These are phyloP conservation scores for Rutstroemia sp. DNA, from an alignment of 2,329 filamentous ascomycete species.

Conservation along the genomic window DNA sequence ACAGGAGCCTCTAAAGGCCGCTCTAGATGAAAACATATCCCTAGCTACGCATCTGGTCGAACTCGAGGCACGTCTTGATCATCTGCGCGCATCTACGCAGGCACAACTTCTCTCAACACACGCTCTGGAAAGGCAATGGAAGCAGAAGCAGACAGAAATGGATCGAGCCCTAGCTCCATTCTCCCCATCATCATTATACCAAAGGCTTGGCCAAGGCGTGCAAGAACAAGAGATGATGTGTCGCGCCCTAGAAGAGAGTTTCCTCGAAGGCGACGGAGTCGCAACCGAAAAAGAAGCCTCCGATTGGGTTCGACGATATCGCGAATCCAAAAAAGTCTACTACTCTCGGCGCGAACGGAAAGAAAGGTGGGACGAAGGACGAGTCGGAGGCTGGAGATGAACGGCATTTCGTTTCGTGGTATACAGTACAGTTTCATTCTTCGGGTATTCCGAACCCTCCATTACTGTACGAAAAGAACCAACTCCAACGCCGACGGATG, in stretches of 20 bases:
- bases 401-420: no score
- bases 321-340: constrained; percentile 70
- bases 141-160: constrained; percentile 80
- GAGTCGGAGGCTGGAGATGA: constrained; percentile 87
- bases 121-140: constrained; percentile 87
- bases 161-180: constrained; percentile 79
- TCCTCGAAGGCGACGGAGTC: constrained; percentile 49
- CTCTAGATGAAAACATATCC: constrained; percentile 64
- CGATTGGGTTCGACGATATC: constrained; percentile 77
- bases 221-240: constrained; percentile 79
- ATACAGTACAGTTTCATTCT: no score
- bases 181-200: constrained; percentile 79
- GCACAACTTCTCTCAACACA: constrained; percentile 76
- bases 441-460: no score
- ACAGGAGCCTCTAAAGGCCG: constrained; percentile 53
- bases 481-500: no score
- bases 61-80: constrained; percentile 48
- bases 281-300: constrained; percentile 74
- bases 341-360: constrained; percentile 81
- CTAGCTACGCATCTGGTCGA: constrained; percentile 57
- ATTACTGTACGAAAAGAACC: no score
- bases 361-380: constrained; percentile 90
- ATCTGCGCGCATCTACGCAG: constrained; percentile 64
- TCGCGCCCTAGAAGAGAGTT: constrained; percentile 83
- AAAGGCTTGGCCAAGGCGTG: constrained; percentile 67